Evolutionary conservation across 306 rosid genomes (phyloP).

Genomic region (Cucumis sativus): DNA sequence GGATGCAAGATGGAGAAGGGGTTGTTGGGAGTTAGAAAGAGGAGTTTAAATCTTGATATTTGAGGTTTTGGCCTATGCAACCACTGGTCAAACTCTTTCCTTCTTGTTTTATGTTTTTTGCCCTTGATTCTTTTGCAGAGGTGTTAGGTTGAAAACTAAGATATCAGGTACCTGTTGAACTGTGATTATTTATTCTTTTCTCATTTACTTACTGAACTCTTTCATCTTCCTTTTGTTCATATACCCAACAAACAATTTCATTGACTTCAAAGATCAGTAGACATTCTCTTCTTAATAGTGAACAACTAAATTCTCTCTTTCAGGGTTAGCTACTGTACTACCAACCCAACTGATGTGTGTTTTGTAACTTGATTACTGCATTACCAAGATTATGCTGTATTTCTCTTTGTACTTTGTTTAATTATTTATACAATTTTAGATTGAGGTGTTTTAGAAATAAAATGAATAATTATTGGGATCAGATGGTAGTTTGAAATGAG

Average conservation of each 20-base stretch:
- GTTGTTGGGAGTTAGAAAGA: background rate
- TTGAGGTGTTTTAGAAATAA: background rate
- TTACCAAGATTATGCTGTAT: background rate
- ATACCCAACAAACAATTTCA: background rate
- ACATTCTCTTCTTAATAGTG: background rate
- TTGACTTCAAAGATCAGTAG: background rate
- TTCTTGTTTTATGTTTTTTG: background rate
- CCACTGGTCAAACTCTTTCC: background rate
- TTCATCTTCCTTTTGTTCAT: background rate
- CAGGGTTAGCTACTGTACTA: background rate
- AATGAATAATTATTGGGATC: too few species aligned
- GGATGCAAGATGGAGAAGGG: slow-evolving; percentile 3
- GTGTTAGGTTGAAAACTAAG: background rate
- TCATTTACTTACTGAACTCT: background rate
- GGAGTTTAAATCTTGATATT: background rate
- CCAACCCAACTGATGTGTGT: background rate
- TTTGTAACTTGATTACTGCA: background rate
- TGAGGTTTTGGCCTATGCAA: background rate
- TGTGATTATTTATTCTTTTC: background rate
- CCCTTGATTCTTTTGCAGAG: background rate
- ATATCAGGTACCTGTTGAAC: background rate
- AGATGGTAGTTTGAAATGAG: too few species aligned
- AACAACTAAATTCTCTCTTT: background rate
- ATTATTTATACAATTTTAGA: background rate
- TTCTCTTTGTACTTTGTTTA: background rate